phyloP scores from a whole-genome alignment of 768 basidiomycete species.

The Amanita fuliginea region DNA sequence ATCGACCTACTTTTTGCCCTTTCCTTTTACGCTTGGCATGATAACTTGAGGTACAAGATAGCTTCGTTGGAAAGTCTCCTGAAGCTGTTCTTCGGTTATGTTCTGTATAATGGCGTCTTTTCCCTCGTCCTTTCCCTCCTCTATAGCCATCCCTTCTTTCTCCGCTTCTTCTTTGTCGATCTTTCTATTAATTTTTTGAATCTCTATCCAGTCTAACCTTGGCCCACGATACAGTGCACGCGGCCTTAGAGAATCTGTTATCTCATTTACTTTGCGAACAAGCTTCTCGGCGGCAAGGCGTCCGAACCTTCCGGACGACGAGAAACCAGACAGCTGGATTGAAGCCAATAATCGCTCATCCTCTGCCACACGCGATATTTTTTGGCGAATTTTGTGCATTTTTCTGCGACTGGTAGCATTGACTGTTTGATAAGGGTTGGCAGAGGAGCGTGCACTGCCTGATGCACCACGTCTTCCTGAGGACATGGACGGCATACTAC shows the following conservation, averaged over 20 bases:
- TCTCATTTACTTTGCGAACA: background rate
- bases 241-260: background rate
- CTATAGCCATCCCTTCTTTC: background rate
- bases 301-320: background rate
- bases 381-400: background rate
- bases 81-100: background rate
- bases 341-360: background rate
- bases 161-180: background rate
- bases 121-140: background rate
- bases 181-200: background rate
- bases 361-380: constrained; percentile 1
- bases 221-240: background rate
- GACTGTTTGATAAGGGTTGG: background rate
- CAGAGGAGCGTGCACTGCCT: background rate
- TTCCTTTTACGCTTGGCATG: constrained; percentile 1
- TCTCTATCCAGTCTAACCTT: constrained; percentile 1
- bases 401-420: background rate
- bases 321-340: background rate
- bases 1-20: background rate
- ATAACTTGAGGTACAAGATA: constrained; percentile 3
- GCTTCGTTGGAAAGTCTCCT: background rate
- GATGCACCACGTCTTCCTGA: background rate
- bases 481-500: background rate
- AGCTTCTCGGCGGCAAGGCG: background rate
- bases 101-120: background rate